Evolutionary conservation across 345 rosid genomes (phyloP), one percentile per base, ranked within the genome.

Genomic region (Hibiscus syriacus): DNA sequence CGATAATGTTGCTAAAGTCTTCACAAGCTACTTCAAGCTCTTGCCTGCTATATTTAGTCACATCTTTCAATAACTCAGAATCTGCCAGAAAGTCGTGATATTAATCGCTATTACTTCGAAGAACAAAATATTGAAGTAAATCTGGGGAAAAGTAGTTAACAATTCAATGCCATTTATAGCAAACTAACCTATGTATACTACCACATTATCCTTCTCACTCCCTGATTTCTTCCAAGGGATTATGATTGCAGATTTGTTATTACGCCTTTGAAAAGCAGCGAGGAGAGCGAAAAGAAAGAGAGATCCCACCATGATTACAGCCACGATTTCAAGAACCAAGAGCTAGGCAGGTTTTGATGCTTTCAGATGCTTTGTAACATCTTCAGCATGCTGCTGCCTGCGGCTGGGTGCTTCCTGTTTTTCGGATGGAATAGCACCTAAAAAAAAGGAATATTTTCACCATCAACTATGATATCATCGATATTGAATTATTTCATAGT

Each of bases 21-120:
- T 95, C 99, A 74, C 98, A 95, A 38, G 99, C 99, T 61, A 87
- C 89, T 83, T 95, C 99, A 58, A 95, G 97, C 70, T 88, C 98
- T 80, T 85, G 97, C 76, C 96, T 88, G 70, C 90, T 82, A 74
- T 81, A 88, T 80, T 86, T 92, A 12, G 66, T 74, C 8, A 95
- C 86, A 50, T 85, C 90, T 69, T 91, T 91, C 78, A 94, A 80
- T 75, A 85, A 72, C 80, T 89, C 95, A 50, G 96, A 76, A 81
- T 94, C 99, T 94, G 89, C 49, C 36, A 20, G 14, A 55, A 36
- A 20, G 32, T 68, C 12, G 14, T 48, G 22, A 58, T 17, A 45
- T 70, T 67, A 55, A 48, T 30, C 5, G 2, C 9, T 43, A 38
- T 49, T 26, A 4, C 2, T 70, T 50, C 27, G 0, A 54, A 36